Percentiles rank a stretch among this genome's conserved stretches.
Conservation (phyloP, 306 rosid species). For the Lupinus albus region DNA sequence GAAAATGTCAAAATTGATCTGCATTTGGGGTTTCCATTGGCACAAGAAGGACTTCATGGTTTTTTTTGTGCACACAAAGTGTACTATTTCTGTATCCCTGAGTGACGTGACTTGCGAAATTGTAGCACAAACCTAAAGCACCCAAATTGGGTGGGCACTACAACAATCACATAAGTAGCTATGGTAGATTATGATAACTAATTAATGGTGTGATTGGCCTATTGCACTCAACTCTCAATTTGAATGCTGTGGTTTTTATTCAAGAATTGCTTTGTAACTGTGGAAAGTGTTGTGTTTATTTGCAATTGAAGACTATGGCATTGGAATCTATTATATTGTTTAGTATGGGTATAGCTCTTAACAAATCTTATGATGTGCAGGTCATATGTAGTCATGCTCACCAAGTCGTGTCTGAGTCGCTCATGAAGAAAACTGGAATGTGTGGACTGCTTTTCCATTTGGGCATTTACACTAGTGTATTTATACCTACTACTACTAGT, state of each 20-base stretch:
- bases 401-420: slow-evolving; percentile 76
- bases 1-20: background rate
- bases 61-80: background rate
- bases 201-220: too few relatives aligned
- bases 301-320: too few relatives aligned
- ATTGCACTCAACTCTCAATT: slow-evolving; percentile 3
- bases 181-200: background rate
- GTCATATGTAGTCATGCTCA: slow-evolving; percentile 84
- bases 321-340: too few relatives aligned
- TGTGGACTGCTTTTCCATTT: slow-evolving; percentile 68
- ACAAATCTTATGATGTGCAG: slow-evolving; percentile 54
- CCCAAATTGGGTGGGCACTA: background rate
- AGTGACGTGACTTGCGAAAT: background rate
- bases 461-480: slow-evolving; percentile 62
- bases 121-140: background rate
- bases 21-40: background rate
- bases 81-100: background rate
- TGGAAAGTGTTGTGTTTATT: too few relatives aligned
- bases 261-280: too few relatives aligned
- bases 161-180: background rate
- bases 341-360: slow-evolving; percentile 5
- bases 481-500: slow-evolving; percentile 56
- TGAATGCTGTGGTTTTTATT: too few relatives aligned
- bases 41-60: background rate
- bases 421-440: slow-evolving; percentile 71